Conservation (phyloP, 2,329 filamentous ascomycete genomes). For the Didymella arachidicola region DNA sequence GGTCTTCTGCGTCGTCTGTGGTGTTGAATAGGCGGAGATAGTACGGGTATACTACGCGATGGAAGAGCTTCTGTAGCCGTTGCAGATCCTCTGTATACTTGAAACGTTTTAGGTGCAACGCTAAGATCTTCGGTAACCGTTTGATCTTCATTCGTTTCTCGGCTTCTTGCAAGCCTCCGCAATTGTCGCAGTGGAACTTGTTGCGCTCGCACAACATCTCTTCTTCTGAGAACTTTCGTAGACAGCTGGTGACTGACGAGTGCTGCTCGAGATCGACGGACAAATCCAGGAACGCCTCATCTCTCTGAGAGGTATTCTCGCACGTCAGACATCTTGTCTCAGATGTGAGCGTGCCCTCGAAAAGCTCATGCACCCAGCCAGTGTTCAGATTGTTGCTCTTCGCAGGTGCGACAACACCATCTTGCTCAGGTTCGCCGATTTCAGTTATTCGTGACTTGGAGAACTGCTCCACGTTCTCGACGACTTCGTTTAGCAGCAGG, state of each 20-base stretch:
- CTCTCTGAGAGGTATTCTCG: constrained; percentile 91
- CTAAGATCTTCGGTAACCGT: constrained; percentile 86
- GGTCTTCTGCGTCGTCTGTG: constrained; percentile 91
- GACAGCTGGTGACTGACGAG: constrained; percentile 92
- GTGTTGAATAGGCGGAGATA: constrained; percentile 97
- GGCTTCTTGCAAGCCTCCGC: constrained; percentile 93
- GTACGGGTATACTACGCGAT: constrained; percentile 96
- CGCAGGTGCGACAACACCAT: constrained; percentile 29
- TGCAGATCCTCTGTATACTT: constrained; percentile 98
- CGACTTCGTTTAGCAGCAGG: constrained; percentile 92
- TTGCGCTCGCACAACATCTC: constrained; percentile 98
- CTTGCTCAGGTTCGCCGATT: constrained; percentile 38
- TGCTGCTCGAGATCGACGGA: constrained; percentile 96
- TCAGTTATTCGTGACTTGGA: constrained; percentile 67
- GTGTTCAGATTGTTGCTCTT: constrained; percentile 42
- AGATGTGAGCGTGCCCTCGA: constrained; percentile 92
- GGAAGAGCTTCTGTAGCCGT: constrained; percentile 92
- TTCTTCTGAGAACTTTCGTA: constrained; percentile 95
- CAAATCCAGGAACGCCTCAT: constrained; percentile 94
- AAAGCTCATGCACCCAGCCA: constrained; percentile 95
- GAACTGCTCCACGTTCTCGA: constrained; percentile 90
- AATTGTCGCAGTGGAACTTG: constrained; percentile 98
- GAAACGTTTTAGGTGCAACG: constrained; percentile 93
- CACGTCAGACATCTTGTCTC: constrained; percentile 97
- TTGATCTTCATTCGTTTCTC: constrained; percentile 99